Conservation (phyloP, 257 asterid species). For the Misopates orontium region DNA sequence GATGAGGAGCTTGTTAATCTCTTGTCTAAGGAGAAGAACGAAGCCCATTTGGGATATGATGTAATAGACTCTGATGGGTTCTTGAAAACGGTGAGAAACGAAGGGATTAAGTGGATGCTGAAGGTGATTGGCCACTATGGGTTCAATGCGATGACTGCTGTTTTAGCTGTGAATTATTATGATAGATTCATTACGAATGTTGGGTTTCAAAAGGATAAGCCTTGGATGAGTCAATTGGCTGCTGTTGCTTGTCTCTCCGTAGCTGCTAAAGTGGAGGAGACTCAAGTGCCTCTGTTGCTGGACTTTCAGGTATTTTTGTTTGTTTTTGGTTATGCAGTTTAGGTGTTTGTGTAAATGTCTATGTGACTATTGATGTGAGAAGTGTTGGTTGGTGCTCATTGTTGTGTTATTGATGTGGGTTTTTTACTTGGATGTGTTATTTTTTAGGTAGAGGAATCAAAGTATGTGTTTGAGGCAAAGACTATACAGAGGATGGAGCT, state of each 20-base stretch:
- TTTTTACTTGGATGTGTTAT: slow-evolving; percentile 17
- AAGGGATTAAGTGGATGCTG: slow-evolving; percentile 72
- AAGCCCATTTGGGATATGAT: slow-evolving; percentile 29
- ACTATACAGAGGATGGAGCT: slow-evolving; percentile 93
- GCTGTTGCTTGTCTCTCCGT: slow-evolving; percentile 91
- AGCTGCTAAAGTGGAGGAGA: slow-evolving; percentile 96
- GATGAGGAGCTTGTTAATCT: slow-evolving; percentile 65
- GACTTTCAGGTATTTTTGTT: slow-evolving; percentile 67
- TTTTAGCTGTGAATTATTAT: slow-evolving; percentile 65
- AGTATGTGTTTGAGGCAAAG: slow-evolving; percentile 76
- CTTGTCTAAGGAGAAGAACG: slow-evolving; percentile 56
- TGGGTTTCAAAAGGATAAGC: slow-evolving; percentile 80
- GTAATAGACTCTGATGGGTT: slow-evolving; percentile 39
- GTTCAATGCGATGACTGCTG: slow-evolving; percentile 58
- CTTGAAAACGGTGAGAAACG: slow-evolving; percentile 48
- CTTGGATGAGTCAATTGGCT: slow-evolving; percentile 92
- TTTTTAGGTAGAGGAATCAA: slow-evolving; percentile 63
- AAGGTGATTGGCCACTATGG: slow-evolving; percentile 62
- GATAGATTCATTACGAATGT: slow-evolving; percentile 63
- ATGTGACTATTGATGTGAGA: slow-evolving; percentile 16
- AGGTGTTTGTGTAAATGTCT: slow-evolving; percentile 39
- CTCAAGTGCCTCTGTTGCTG: slow-evolving; percentile 76
- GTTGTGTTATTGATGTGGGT: too few relatives aligned
- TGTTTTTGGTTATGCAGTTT: slow-evolving; percentile 22
- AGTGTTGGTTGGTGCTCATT: too few relatives aligned